These are phyloP conservation scores for Metschnikowia peoriensis DNA, from an alignment of 805 yeast genomes.

Conservation along the genomic window DNA sequence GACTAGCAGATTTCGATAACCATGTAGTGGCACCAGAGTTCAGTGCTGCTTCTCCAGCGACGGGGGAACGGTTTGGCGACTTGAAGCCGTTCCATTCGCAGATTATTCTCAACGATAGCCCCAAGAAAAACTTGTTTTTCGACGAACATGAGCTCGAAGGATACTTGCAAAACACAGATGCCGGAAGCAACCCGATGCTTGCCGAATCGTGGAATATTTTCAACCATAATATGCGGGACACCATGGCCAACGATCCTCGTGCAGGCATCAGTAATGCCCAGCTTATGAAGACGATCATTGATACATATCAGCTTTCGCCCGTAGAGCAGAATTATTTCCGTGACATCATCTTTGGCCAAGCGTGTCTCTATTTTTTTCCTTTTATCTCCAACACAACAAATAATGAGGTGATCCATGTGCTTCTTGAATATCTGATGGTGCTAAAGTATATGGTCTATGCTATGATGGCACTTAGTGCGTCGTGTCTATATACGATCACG, in stretches of 20 bases:
- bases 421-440: constrained; percentile 19
- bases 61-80: constrained; percentile 8
- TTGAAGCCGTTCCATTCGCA: constrained; percentile 20
- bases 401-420: constrained; percentile 19
- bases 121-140: constrained; percentile 14
- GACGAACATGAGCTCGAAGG: constrained; percentile 17
- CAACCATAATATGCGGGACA: constrained; percentile 4
- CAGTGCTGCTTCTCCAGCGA: constrained; percentile 1
- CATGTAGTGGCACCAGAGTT: constrained; percentile 4
- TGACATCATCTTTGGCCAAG: constrained; percentile 11
- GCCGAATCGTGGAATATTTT: constrained; percentile 15
- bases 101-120: constrained; percentile 17
- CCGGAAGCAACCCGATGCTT: constrained; percentile 11
- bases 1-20: constrained; percentile 18
- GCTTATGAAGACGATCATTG: constrained; percentile 13
- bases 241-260: not conserved
- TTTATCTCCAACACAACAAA: constrained; percentile 14
- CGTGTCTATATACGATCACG: constrained; percentile 15
- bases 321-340: constrained; percentile 15
- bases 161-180: constrained; percentile 14
- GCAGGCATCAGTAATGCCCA: constrained; percentile 7
- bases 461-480: constrained; percentile 19
- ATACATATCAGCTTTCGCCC: constrained; percentile 14
- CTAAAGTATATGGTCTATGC: constrained; percentile 21
- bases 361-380: constrained; percentile 16